Conservation (phyloP, 2,329 filamentous ascomycete genomes). For the Fulvia fulva region DNA sequence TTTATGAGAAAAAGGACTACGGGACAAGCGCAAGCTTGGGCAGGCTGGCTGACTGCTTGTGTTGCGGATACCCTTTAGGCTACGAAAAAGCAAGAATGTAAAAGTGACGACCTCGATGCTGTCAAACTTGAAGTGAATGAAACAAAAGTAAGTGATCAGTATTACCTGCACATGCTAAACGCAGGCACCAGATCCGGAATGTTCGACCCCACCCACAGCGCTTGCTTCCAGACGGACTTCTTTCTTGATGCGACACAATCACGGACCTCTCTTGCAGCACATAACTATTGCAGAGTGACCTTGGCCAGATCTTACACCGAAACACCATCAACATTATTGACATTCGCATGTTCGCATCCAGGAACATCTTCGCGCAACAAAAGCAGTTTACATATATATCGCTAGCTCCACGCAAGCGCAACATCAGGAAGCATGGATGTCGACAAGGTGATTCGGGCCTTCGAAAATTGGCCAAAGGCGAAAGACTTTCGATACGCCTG, state of each 20-base stretch:
- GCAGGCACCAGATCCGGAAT: neutral
- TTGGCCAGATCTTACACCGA: neutral
- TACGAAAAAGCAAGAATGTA: conserved; percentile 2
- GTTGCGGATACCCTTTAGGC: conserved; percentile 13
- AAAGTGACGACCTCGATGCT: neutral
- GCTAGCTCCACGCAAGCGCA: neutral
- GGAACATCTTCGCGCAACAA: neutral
- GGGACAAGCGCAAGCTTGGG: conserved; percentile 10
- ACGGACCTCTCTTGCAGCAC: neutral
- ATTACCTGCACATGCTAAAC: neutral
- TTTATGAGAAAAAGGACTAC: conserved; percentile 9
- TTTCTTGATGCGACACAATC: neutral
- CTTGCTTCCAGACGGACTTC: neutral
- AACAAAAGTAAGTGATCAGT: no score
- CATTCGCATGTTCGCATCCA: neutral
- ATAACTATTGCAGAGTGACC: neutral
- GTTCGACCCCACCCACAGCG: neutral
- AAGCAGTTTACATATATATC: neutral
- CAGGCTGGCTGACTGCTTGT: conserved; percentile 7
- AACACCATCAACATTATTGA: neutral
- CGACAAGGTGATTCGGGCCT: neutral
- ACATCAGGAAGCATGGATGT: neutral
- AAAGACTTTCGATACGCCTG: no score
- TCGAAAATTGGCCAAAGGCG: neutral
- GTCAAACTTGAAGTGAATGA: no score